phyloP scores from a whole-genome alignment of 2,329 filamentous ascomycete species.

The Sordariomycetes sp. region DNA sequence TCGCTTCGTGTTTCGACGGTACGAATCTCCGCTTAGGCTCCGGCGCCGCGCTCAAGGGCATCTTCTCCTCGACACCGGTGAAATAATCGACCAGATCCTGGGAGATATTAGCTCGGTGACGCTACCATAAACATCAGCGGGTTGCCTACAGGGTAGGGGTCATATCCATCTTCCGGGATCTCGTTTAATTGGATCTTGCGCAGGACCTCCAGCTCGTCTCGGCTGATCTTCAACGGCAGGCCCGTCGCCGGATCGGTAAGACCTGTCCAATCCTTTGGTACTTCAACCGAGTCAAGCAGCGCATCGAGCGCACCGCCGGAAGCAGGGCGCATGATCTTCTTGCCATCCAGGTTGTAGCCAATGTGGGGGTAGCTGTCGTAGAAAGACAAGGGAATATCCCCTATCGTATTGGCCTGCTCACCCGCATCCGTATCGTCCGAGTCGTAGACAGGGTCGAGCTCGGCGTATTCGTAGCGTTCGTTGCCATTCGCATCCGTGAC shows the following conservation, averaged over 20 bases:
- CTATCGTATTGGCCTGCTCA: slow-evolving; percentile 79
- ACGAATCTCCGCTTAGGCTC: slow-evolving; percentile 94
- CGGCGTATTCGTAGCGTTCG: slow-evolving; percentile 81
- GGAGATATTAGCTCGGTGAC: background rate
- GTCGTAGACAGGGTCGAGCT: slow-evolving; percentile 91
- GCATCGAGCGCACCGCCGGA: slow-evolving; percentile 90
- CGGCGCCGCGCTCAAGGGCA: slow-evolving; percentile 89
- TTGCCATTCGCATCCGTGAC: slow-evolving; percentile 83
- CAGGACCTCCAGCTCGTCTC: slow-evolving; percentile 81
- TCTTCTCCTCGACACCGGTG: slow-evolving; percentile 78
- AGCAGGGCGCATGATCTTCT: slow-evolving; percentile 92
- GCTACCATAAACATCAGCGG: background rate
- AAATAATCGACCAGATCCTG: slow-evolving; percentile 88
- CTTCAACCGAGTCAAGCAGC: slow-evolving; percentile 87
- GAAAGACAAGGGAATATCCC: slow-evolving; percentile 85
- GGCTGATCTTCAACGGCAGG: slow-evolving; percentile 77
- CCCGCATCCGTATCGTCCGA: slow-evolving; percentile 86
- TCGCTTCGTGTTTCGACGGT: slow-evolving; percentile 93
- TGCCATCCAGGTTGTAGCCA: slow-evolving; percentile 97
- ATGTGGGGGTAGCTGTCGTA: slow-evolving; percentile 98
- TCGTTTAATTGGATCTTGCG: slow-evolving; percentile 85
- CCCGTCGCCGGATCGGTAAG: slow-evolving; percentile 89
- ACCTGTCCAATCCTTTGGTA: slow-evolving; percentile 95
- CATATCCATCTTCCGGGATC: slow-evolving; percentile 75
- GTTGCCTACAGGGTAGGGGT: slow-evolving; percentile 69